Evolutionary conservation across 192 early-diverging fungal species (phyloP), one percentile per base, ranked within the genome.

Genomic region (Backusella macrospora): DNA sequence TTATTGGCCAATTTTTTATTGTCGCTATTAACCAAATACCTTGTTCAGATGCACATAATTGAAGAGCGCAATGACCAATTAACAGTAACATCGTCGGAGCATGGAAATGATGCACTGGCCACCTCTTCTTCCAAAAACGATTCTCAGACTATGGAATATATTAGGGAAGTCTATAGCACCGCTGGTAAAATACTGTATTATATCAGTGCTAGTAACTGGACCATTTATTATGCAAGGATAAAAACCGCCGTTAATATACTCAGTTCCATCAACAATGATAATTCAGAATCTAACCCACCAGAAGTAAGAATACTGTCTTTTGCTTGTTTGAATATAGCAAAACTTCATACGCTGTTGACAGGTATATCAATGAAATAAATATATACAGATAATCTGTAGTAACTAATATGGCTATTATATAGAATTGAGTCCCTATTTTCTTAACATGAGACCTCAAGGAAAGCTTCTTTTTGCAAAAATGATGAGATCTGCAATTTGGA

Each of bases 191-290:
- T 97, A 16, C 82, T 96, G 21, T 91, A 90, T 80, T 97, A 92
- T 79, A 85, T 97, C 15, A 93, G 93, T 55, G 90, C 93, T 15
- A 87, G 91, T 18, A 97, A 97, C 81, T 98, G 96, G 96, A 77
- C 80, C 47, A 85, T 92, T 16, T 91, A 93, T 21, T 92, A 92
- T 85, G 81, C 89, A 68, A 87, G 88, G 62, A 90, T 90, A 26
- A 94, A 90, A 62, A 59, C 18, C 21, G 76, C 65, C n/a, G 68
- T 77, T 10, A 71, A 77, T 40, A 23, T 59, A 15, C 29, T 77
- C 45, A 49, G 70, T 66, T 15, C 62, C 9, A 40, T 70, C 47
- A 72, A 21, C 13, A 67, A 69, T 15, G 76, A 77, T 4, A 63
- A 38, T 34, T 26, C 26, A 2, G 76, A 77, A 5, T n/a, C 52